Evolutionary conservation across 2,329 filamentous ascomycete genomes (phyloP), one percentile per base, ranked within the genome.

Genomic region (Nemania abortiva): DNA sequence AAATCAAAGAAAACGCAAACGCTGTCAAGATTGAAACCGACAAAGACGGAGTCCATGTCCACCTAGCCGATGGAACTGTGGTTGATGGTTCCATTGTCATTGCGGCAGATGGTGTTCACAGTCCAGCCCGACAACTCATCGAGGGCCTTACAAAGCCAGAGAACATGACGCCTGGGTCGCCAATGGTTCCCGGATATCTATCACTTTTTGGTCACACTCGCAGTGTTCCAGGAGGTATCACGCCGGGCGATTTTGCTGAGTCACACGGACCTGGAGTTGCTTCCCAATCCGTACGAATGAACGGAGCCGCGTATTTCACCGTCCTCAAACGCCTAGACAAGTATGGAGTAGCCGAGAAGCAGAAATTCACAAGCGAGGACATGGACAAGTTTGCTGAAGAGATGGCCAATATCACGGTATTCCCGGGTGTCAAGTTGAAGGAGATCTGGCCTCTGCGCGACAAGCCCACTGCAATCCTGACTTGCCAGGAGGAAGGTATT

Each of bases 101-200:
- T 15, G 75, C 70, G 0, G 72, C 65, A 22, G 75, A 76, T 29
- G 75, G 75, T 1, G 75, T 75, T 3, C 71, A 75, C 54, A 76
- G 74, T 52, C 45, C 37, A 24, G 72, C 72, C 9, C 65, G 75
- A 27, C 49, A 66, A 18, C 57, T 70, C 53, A 74, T 76, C 54
- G 65, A 68, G 50, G 50, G 50, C 20, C 55, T 63, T 4, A 22
- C 13, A 3, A n/a, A 24, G 6, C 7, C 59, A 2, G 45, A 37
- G 9, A 52, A 53, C 4, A 15, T 42, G 1, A 45, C 61, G 20
- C 27, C 63, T 7, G 34, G 34, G n/a, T 57, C 58, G 1, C 70
- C 69, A 5, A 72, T 73, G 69, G 42, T 58, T 2, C 24, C 69
- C 6, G 60, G 31, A 0, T 72, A 50, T 18, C 6, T 70, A 31